These are phyloP conservation scores for Saccharomyces eubayanus DNA, from an alignment of 805 yeast species.

Conservation along the genomic window DNA sequence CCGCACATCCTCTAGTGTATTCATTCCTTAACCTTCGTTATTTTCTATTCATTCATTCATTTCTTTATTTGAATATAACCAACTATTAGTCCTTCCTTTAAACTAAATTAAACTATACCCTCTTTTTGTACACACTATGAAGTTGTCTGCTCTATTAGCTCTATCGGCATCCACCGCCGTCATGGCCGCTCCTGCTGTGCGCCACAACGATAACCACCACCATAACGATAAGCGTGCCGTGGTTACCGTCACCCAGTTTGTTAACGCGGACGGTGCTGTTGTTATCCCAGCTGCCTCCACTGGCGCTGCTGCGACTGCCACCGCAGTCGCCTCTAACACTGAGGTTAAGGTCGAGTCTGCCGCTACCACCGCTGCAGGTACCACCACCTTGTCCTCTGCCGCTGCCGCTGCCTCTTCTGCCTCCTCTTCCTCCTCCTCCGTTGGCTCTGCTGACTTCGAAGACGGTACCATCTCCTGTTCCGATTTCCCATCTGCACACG, in stretches of 20 bases:
- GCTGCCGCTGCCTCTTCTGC: slow-evolving; percentile 22
- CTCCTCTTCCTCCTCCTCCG: slow-evolving; percentile 29
- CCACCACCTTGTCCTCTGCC: slow-evolving; percentile 5
- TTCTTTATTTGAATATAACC: slow-evolving; percentile 1
- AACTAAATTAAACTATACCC: neutral
- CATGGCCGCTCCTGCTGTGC: slow-evolving; percentile 25
- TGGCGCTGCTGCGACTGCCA: slow-evolving; percentile 12
- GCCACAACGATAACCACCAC: slow-evolving; percentile 14
- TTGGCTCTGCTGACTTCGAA: slow-evolving; percentile 46
- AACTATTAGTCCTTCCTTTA: slow-evolving; percentile 11
- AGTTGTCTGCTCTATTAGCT: slow-evolving; percentile 16
- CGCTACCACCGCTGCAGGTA: slow-evolving; percentile 5
- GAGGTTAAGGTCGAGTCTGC: slow-evolving; percentile 1
- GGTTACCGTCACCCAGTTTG: slow-evolving; percentile 29
- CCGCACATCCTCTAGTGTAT: neutral
- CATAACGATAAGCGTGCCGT: slow-evolving; percentile 25
- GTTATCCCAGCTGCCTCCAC: slow-evolving; percentile 21
- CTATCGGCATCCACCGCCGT: slow-evolving; percentile 21
- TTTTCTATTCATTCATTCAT: neutral
- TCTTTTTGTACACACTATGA: slow-evolving; percentile 9
- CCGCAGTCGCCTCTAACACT: slow-evolving; percentile 7
- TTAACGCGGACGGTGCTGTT: slow-evolving; percentile 27
- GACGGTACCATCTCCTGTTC: slow-evolving; percentile 64
- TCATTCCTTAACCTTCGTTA: neutral
- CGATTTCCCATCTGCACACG: slow-evolving; percentile 60